phyloP scores from a whole-genome alignment of 768 basidiomycete species.

The Pisolithus albus region DNA sequence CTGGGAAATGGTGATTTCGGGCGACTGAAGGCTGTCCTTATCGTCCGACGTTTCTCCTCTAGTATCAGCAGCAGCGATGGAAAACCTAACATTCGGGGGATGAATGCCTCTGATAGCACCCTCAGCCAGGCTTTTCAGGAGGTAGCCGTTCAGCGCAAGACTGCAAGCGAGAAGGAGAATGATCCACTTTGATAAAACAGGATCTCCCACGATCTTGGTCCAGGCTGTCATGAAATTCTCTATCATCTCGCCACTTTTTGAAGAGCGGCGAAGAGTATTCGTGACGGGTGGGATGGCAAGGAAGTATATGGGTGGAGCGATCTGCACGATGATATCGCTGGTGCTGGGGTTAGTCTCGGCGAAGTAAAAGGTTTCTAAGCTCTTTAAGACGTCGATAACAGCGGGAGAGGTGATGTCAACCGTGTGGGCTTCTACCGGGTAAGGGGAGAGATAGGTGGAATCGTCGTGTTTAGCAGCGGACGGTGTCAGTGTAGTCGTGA shows the following conservation, averaged over 20 bases:
- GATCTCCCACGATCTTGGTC: slow-evolving; percentile 90
- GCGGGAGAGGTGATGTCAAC: slow-evolving; percentile 66
- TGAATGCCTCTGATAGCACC: slow-evolving; percentile 33
- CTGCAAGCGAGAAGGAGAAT: slow-evolving; percentile 80
- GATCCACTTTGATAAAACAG: slow-evolving; percentile 92
- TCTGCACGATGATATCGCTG: slow-evolving; percentile 48
- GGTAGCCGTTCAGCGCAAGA: slow-evolving; percentile 86
- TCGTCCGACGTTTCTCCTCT: slow-evolving; percentile 17
- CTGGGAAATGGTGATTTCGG: slow-evolving; percentile 5
- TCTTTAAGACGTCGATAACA: slow-evolving; percentile 50
- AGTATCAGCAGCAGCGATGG: slow-evolving; percentile 15
- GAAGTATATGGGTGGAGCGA: slow-evolving; percentile 54
- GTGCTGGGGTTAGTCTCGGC: slow-evolving; percentile 13
- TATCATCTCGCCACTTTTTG: slow-evolving; percentile 47
- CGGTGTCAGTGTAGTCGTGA: slow-evolving; percentile 83
- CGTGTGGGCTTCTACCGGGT: slow-evolving; percentile 29
- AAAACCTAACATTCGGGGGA: slow-evolving; percentile 24
- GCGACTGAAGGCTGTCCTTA: slow-evolving; percentile 13
- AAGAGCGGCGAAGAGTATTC: slow-evolving; percentile 24
- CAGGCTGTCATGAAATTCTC: slow-evolving; percentile 87
- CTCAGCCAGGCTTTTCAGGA: slow-evolving; percentile 79
- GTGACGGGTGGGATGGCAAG: slow-evolving; percentile 35
- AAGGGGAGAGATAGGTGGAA: slow-evolving; percentile 12
- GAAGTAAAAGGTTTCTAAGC: slow-evolving; percentile 37
- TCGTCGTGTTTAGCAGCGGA: slow-evolving; percentile 43